Evolutionary conservation across 2,329 filamentous ascomycete genomes (phyloP).

Genomic region (Colletotrichum lentis): DNA sequence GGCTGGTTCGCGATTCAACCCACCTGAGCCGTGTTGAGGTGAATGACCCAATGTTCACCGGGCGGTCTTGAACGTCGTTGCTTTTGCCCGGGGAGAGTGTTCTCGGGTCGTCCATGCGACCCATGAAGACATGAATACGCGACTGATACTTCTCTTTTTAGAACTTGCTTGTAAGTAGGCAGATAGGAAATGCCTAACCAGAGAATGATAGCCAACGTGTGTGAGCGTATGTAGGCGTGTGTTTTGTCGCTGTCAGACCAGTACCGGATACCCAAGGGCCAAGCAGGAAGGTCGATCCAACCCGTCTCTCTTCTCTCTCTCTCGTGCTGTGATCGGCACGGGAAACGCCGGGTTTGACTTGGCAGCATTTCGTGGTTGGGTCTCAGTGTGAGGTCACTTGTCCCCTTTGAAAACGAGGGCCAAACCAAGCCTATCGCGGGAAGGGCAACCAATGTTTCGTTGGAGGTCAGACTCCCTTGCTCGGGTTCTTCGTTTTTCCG

Average conservation of each 20-base stretch:
- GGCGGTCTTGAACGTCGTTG: background rate
- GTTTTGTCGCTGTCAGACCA: background rate
- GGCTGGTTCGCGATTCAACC: background rate
- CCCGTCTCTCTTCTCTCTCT: background rate
- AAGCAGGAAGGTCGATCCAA: background rate
- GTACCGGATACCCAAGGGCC: background rate
- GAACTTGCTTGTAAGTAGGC: background rate
- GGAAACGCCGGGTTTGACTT: constrained; percentile 28
- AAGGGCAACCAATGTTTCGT: background rate
- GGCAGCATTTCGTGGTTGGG: constrained; percentile 19
- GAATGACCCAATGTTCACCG: background rate
- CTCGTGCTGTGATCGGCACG: constrained; percentile 31
- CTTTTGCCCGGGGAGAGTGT: background rate
- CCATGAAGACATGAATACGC: background rate
- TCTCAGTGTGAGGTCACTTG: constrained; percentile 31
- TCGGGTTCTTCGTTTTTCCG: background rate
- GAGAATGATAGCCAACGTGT: background rate
- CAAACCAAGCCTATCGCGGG: background rate
- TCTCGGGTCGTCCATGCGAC: constrained; percentile 12
- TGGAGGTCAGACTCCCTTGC: constrained; percentile 8
- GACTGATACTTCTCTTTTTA: background rate
- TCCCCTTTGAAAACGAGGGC: background rate
- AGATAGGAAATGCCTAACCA: background rate
- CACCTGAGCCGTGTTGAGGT: background rate
- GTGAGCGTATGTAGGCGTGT: background rate